phyloP scores from a whole-genome alignment of 306 rosid genomes.

The Lagenaria siceraria region DNA sequence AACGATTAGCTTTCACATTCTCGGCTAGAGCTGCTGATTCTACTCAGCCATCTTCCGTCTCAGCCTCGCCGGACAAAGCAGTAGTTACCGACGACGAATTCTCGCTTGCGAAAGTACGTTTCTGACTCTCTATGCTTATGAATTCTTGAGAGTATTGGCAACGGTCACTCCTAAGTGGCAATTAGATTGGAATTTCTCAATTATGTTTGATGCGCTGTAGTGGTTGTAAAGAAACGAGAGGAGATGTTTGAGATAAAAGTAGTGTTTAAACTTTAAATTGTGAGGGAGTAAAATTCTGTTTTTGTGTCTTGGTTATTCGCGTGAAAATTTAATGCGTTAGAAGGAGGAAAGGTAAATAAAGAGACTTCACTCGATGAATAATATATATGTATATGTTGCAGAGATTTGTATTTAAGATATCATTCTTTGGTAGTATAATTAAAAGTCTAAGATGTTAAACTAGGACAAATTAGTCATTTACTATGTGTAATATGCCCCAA shows the following conservation, averaged over 20 bases:
- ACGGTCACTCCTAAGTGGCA: not conserved
- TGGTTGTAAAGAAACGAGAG: not conserved
- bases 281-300: not conserved
- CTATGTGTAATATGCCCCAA: too few species aligned
- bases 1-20: slow-evolving; percentile 5
- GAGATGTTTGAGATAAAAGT: not conserved
- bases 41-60: slow-evolving; percentile 36
- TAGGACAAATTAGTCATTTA: too few species aligned
- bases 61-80: slow-evolving; percentile 22
- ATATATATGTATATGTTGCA: not conserved
- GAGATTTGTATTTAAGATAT: not conserved
- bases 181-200: not conserved
- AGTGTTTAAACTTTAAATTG: not conserved
- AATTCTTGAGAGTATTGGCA: not conserved
- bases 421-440: not conserved
- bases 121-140: too few species aligned
- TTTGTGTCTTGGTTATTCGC: too few species aligned
- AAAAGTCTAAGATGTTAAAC: too few species aligned
- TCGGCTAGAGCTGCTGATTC: slow-evolving; percentile 57
- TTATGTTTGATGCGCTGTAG: not conserved
- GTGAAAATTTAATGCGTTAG: too few species aligned
- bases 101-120: slow-evolving; percentile 52
- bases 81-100: slow-evolving; percentile 50
- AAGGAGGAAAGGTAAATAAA: too few species aligned
- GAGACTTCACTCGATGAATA: too few species aligned